Base-by-base conservation (phyloP, 2,329 filamentous ascomycete species). In the Septoria linicola region DNA sequence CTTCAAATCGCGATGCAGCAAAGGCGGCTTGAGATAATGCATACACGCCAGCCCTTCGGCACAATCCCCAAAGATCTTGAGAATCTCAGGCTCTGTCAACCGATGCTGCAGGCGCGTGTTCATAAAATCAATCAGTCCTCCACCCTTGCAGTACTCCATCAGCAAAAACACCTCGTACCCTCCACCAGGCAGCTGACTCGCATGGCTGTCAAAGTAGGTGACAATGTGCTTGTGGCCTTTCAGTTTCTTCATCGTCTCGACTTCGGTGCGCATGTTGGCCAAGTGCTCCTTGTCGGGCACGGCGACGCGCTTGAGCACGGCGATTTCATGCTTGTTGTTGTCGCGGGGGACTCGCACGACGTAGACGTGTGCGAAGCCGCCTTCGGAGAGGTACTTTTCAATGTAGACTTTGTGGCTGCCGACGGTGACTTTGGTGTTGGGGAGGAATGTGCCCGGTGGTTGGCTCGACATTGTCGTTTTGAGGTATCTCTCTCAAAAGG, bases 221-320 rank as follows among this genome's bases (percentile, higher is more conserved):
- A 99, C 93, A 67, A 99, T 97, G 64, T 93, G 87, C 57, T 85
- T 84, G 79, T 97, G 93, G 51, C 93, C 93, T 77, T 96, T 96
- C 64, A 99, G 80, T 73, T 93, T 91, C 83, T 99, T 99, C 93
- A 99, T 99, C 11, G 93, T 99, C 76, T 99, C 93, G 63, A 99
- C 93, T 78, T 99, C 93, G 61, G 85, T 97, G 71, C 93, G 85
- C 93, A 99, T 97, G 71, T 88, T 91, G 57, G 89, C 88, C 73
- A 99, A 78, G 52, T 92, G 83, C 59, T 95, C 88, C 78, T 95
- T 96, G 73, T 99, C 93, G 25, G 93, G 90, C 45, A 97, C 93
- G 30, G 93, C 93, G 52, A 99, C 93, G 67, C 93, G 81, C 79
- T 99, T 96, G 66, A 96, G 77, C 41, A 96, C 91, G 10, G 89